phyloP scores from a whole-genome alignment of 495 filamentous ascomycete species.

The Aspergillus cristatus region DNA sequence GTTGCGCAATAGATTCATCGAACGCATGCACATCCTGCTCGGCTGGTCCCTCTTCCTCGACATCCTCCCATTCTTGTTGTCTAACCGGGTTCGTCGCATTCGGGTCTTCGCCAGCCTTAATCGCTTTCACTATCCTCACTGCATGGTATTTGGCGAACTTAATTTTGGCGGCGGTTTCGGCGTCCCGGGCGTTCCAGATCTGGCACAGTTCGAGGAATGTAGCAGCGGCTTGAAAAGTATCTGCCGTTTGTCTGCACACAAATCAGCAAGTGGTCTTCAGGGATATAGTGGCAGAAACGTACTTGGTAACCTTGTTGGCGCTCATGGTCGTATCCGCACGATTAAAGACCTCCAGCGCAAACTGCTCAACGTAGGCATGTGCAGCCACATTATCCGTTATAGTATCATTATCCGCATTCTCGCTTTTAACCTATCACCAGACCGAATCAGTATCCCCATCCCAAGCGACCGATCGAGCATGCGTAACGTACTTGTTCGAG shows the following conservation, averaged over 20 bases:
- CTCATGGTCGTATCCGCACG: slow-evolving; percentile 74
- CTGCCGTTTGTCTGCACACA: slow-evolving; percentile 68
- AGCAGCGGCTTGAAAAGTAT: slow-evolving; percentile 83
- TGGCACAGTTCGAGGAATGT: slow-evolving; percentile 83
- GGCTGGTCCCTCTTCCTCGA: slow-evolving; percentile 4
- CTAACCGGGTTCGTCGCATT: slow-evolving; percentile 77
- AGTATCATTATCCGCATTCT: slow-evolving; percentile 58
- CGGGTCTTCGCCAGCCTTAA: slow-evolving; percentile 85
- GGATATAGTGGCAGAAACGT: slow-evolving; percentile 15
- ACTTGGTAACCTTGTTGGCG: slow-evolving; percentile 79
- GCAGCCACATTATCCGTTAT: slow-evolving; percentile 75
- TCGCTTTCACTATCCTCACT: slow-evolving; percentile 77
- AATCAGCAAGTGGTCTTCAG: slow-evolving; percentile 9
- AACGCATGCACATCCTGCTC: slow-evolving; percentile 42
- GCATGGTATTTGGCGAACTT: slow-evolving; percentile 97
- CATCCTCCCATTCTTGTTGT: slow-evolving; percentile 26
- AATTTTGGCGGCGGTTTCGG: slow-evolving; percentile 75
- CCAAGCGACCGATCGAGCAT: not conserved
- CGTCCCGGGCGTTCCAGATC: slow-evolving; percentile 68
- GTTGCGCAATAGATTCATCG: slow-evolving; percentile 22
- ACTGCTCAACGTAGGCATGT: slow-evolving; percentile 88
- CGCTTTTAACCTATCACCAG: slow-evolving; percentile 50
- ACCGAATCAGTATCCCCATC: slow-evolving; percentile 5
- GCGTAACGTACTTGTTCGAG: slow-evolving; percentile 59
- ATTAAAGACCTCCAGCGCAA: slow-evolving; percentile 77